phyloP scores from a whole-genome alignment of 768 basidiomycete genomes.

The Paxillus rubicundulus region DNA sequence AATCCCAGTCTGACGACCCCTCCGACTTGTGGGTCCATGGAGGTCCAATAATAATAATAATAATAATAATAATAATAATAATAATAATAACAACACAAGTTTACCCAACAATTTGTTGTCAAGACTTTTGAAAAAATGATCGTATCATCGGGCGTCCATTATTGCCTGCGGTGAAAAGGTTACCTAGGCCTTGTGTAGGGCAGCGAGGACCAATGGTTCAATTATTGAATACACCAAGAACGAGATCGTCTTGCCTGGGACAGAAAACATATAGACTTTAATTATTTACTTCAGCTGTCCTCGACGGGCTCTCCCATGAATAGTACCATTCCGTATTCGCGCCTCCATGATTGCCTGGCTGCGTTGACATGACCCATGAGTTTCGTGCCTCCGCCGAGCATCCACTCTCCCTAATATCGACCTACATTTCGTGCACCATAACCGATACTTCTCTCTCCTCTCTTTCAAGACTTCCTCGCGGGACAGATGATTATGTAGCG shows the following conservation, averaged over 20 bases:
- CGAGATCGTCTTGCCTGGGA: background rate
- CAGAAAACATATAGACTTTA: background rate
- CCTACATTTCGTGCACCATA: slow-evolving; percentile 4
- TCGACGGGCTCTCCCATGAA: background rate
- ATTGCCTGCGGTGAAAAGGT: background rate
- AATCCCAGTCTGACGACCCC: background rate
- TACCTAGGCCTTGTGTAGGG: background rate
- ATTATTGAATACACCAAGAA: background rate
- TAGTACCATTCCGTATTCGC: background rate
- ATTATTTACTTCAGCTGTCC: background rate
- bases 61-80: too few species aligned
- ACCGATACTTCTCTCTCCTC: background rate
- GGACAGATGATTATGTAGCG: background rate
- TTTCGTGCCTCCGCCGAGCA: slow-evolving; percentile 4
- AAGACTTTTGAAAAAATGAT: background rate
- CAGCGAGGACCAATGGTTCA: background rate
- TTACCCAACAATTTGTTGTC: background rate
- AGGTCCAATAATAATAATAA: background rate
- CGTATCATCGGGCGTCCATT: background rate
- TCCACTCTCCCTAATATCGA: slow-evolving; percentile 3
- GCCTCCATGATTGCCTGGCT: slow-evolving; percentile 2
- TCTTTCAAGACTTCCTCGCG: background rate
- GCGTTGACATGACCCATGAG: background rate
- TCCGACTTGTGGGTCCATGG: background rate
- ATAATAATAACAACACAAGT: too few species aligned